Conservation (phyloP, 768 basidiomycete species). For the Pleurotus sapidus region DNA sequence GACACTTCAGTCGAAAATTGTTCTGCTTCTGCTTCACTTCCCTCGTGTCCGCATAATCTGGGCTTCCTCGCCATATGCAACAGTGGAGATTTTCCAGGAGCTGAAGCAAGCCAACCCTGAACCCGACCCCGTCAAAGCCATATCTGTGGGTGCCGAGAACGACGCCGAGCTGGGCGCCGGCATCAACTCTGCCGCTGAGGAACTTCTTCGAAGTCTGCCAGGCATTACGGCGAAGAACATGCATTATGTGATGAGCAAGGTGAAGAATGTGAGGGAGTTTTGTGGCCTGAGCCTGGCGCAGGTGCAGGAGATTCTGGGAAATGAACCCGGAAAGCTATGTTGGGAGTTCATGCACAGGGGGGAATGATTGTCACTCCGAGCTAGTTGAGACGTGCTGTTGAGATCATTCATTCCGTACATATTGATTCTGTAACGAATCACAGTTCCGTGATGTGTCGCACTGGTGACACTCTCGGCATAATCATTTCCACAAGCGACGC, state of each 20-base stretch:
- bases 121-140: slow-evolving; percentile 75
- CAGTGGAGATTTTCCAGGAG: slow-evolving; percentile 89
- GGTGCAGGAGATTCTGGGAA: slow-evolving; percentile 75
- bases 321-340: slow-evolving; percentile 76
- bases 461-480: too few relatives aligned
- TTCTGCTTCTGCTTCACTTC: slow-evolving; percentile 84
- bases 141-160: slow-evolving; percentile 78
- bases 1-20: slow-evolving; percentile 87
- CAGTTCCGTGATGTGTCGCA: too few relatives aligned
- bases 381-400: too few relatives aligned
- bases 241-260: slow-evolving; percentile 78
- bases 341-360: slow-evolving; percentile 83
- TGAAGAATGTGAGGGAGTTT: slow-evolving; percentile 74
- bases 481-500: too few relatives aligned
- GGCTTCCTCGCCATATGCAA: slow-evolving; percentile 94
- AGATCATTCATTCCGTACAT: too few relatives aligned
- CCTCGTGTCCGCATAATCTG: slow-evolving; percentile 93
- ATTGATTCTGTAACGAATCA: too few relatives aligned
- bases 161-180: slow-evolving; percentile 65
- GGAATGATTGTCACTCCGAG: slow-evolving; percentile 26
- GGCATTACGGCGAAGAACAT: slow-evolving; percentile 85
- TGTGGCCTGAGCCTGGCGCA: slow-evolving; percentile 58
- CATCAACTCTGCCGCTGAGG: slow-evolving; percentile 74
- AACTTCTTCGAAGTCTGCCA: slow-evolving; percentile 78
- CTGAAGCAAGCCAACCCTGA: slow-evolving; percentile 79